phyloP scores from a whole-genome alignment of 2,329 filamentous ascomycete genomes.

The Aspergillus pseudoviridinutans region DNA sequence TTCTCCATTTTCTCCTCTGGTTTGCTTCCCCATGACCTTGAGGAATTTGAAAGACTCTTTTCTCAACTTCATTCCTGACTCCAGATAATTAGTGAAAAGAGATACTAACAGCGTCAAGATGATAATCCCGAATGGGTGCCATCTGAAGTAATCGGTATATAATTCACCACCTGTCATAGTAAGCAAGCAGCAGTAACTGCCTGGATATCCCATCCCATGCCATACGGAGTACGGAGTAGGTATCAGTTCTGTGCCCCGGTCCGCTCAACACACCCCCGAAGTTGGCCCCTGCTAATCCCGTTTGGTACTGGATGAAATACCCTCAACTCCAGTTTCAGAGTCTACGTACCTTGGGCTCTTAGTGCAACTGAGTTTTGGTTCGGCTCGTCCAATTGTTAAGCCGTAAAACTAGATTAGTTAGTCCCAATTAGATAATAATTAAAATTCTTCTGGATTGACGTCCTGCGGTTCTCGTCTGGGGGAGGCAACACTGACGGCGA shows the following conservation, averaged over 20 bases:
- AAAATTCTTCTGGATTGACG: conserved; percentile 7
- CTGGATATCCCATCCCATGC: neutral
- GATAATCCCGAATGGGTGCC: too few relatives aligned
- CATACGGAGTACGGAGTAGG: too few relatives aligned
- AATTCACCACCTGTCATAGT: too few relatives aligned
- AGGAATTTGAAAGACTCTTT: neutral
- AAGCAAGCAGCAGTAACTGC: neutral
- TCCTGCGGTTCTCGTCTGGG: conserved; percentile 23
- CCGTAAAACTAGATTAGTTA: neutral
- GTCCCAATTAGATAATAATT: neutral
- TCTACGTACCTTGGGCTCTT: neutral
- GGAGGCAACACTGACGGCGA: conserved; percentile 20
- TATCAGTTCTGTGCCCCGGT: neutral
- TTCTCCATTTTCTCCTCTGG: neutral
- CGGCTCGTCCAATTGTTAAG: neutral
- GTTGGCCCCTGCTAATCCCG: conserved; percentile 12
- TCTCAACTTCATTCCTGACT: neutral
- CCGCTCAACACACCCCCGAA: conserved; percentile 14
- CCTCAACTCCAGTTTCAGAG: neutral
- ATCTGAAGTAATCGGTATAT: too few relatives aligned
- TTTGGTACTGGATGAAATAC: conserved; percentile 4
- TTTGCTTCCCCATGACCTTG: neutral
- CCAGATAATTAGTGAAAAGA: neutral
- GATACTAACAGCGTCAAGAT: neutral
- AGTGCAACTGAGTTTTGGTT: neutral